Percentiles rank a stretch among this genome's conserved stretches.
Evolutionary conservation across 2,329 filamentous ascomycete genomes (phyloP).

Genomic region (Trichoderma aggressivum): DNA sequence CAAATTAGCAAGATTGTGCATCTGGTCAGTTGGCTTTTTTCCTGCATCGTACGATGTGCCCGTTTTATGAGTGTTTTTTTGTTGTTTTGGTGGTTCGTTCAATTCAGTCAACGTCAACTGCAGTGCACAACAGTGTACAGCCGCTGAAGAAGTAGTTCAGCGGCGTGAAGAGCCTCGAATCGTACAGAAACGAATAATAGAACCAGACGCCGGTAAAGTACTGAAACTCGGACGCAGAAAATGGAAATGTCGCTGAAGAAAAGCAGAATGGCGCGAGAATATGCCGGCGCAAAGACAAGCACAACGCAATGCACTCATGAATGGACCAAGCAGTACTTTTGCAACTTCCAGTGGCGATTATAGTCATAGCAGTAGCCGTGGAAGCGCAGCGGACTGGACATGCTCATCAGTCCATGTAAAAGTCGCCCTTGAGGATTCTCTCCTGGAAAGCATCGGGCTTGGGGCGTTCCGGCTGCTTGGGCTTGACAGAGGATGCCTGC

Average conservation of each 20-base stretch:
- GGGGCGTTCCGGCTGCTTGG: constrained; percentile 46
- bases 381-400: background rate
- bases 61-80: background rate
- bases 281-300: background rate
- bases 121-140: background rate
- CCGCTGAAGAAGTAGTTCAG: background rate
- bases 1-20: background rate
- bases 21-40: background rate
- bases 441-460: constrained; percentile 96
- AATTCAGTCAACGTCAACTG: background rate
- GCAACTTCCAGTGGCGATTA: background rate
- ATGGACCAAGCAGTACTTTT: background rate
- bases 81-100: background rate
- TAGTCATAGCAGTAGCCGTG: background rate
- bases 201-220: background rate
- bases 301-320: constrained; percentile 7
- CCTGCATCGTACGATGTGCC: background rate
- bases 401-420: constrained; percentile 87
- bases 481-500: constrained; percentile 46
- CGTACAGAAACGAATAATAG: background rate
- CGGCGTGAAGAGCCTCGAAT: background rate
- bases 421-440: constrained; percentile 94
- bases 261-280: background rate
- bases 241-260: background rate
- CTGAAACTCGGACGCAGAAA: background rate